phyloP scores from a whole-genome alignment of 495 filamentous ascomycete genomes.

The Penicillium ucsense region DNA sequence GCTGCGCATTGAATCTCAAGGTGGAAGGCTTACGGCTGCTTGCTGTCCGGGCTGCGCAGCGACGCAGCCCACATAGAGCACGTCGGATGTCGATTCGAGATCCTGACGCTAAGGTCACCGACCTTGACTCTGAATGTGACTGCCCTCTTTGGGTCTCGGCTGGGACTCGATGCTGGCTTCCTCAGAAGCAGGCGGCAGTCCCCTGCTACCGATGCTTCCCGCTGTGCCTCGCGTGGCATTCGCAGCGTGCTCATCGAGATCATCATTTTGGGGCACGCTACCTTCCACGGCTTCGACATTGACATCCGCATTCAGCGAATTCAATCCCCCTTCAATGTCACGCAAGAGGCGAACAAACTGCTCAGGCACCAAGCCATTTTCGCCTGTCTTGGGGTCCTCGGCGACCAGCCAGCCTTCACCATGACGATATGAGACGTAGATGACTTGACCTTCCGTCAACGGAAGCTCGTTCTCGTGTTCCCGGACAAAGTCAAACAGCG shows the following conservation, averaged over 20 bases:
- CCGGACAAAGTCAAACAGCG: slow-evolving; percentile 85
- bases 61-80: no score
- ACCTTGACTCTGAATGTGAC: no score
- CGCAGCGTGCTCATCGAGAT: slow-evolving; percentile 21
- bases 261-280: slow-evolving; percentile 20
- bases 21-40: no score
- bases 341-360: slow-evolving; percentile 90
- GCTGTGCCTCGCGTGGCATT: slow-evolving; percentile 16
- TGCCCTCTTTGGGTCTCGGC: no score
- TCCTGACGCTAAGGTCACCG: no score
- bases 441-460: slow-evolving; percentile 86
- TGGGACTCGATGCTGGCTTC: no score
- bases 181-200: no score
- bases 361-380: slow-evolving; percentile 86
- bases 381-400: slow-evolving; percentile 85
- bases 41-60: no score
- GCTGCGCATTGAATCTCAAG: no score
- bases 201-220: no score
- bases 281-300: slow-evolving; percentile 3
- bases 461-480: slow-evolving; percentile 97
- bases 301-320: slow-evolving; percentile 32
- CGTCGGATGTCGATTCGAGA: no score
- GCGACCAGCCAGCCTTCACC: slow-evolving; percentile 97
- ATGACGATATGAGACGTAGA: slow-evolving; percentile 91
- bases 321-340: slow-evolving; percentile 70